A percentile compares a stretch with the other conserved stretches of the same genome.
These are phyloP conservation scores for Pestalotiopsis sp. DNA, from an alignment of 2,329 filamentous ascomycete species.

Conservation along the genomic window DNA sequence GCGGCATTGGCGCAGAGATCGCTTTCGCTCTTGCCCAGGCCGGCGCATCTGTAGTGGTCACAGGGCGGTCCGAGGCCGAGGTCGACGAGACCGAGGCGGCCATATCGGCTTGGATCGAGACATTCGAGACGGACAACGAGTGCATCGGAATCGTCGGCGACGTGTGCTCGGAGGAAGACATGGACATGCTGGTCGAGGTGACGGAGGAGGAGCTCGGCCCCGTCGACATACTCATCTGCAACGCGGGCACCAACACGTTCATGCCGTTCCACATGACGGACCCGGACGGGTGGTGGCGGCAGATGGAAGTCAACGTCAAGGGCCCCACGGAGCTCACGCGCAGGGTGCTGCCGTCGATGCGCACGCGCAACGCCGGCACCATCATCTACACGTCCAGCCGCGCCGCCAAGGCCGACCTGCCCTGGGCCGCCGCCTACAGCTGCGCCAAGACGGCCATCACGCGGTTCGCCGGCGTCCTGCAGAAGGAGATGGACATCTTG, in stretches of 20 bases:
- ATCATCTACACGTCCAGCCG: slow-evolving; percentile 6
- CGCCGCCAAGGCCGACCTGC: slow-evolving; percentile 6
- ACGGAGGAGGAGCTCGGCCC: neutral
- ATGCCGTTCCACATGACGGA: slow-evolving; percentile 12
- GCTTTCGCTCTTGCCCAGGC: slow-evolving; percentile 2
- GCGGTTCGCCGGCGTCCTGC: slow-evolving; percentile 5
- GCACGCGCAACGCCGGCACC: slow-evolving; percentile 1
- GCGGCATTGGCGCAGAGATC: neutral
- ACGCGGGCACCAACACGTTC: slow-evolving; percentile 8
- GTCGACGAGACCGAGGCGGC: neutral
- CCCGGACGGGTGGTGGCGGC: slow-evolving; percentile 3
- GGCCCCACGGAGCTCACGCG: slow-evolving; percentile 6
- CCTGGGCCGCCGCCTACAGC: slow-evolving; percentile 9
- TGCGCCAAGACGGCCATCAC: slow-evolving; percentile 12
- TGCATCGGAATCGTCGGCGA: neutral
- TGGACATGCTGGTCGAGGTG: neutral
- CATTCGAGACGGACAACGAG: neutral
- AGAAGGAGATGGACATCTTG: slow-evolving; percentile 3
- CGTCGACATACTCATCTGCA: slow-evolving; percentile 8
- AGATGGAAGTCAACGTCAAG: slow-evolving; percentile 12
- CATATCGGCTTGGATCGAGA: neutral
- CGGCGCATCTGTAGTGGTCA: slow-evolving; percentile 3
- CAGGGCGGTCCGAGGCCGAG: neutral
- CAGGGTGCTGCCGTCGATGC: slow-evolving; percentile 5
- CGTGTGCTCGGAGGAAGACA: neutral